Base-by-base conservation (phyloP, 1,139 yeast genomes). In the Lodderomyces margitis region DNA sequence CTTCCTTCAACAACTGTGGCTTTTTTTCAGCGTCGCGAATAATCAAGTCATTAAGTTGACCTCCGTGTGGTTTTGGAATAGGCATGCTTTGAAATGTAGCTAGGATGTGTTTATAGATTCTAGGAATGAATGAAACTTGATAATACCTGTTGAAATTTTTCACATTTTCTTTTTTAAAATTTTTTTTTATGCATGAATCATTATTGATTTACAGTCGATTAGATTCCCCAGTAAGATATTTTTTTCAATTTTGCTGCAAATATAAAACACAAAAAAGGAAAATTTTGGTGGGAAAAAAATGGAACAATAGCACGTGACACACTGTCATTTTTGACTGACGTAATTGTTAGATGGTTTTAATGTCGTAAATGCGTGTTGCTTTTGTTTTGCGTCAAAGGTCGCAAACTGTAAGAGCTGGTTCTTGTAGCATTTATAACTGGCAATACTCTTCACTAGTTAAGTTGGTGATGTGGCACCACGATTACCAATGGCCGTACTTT, bases 41-140 rank as follows among this genome's bases (percentile, higher is more conserved):
- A 46, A 89, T 75, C 49, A 91, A 77, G 62, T 91, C 98, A 68
- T 89, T 85, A 53, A 91, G 79, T 46, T 72, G 69, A 57, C 96
- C 96, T 61, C 96, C 97, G 75, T 89, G 96, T 48, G 97, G 95
- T 57, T 80, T 69, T 46, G 92, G 87, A 84, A 87, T 85, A 43
- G 74, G 73, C 73, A 68, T 68, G n/a, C n/a, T n/a, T n/a, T n/a
- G n/a, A n/a, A n/a, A n/a, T n/a, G n/a, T n/a, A n/a, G n/a, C n/a
- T n/a, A n/a, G n/a, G n/a, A 24, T 24, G 12, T 24, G 27, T 25
- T 8, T 25, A n/a, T n/a, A n/a, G n/a, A n/a, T n/a, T n/a, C n/a
- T n/a, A n/a, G n/a, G n/a, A n/a, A n/a, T n/a, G n/a, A n/a, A n/a
- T 25, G 30, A 25, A 12, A 25, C 4, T 12, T n/a, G 4, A 16